Conservation (phyloP, 768 basidiomycete genomes). For the Naganishia friedmannii region DNA sequence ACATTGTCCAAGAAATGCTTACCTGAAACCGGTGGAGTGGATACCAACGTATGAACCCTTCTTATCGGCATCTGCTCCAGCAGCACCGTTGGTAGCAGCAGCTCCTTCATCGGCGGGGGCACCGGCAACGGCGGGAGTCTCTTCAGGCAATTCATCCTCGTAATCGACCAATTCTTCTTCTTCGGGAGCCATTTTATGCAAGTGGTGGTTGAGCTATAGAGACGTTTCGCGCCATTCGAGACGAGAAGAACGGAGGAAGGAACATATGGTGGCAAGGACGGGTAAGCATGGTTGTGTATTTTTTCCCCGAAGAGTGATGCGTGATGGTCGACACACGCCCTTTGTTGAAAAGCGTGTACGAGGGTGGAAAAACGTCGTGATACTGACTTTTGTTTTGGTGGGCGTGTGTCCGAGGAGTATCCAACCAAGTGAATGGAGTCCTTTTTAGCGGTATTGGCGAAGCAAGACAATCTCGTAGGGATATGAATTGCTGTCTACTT, state of each 20-base stretch:
- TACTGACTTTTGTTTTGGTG: slow-evolving; percentile 21
- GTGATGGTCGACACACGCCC: not conserved
- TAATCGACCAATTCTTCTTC: slow-evolving; percentile 54
- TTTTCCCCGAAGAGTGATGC: slow-evolving; percentile 3
- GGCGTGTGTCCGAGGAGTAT: slow-evolving; percentile 8
- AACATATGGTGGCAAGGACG: slow-evolving; percentile 17
- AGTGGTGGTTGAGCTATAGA: slow-evolving; percentile 19
- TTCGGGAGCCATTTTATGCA: slow-evolving; percentile 48
- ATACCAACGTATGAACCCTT: slow-evolving; percentile 97
- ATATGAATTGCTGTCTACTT: not conserved
- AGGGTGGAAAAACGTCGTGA: slow-evolving; percentile 2
- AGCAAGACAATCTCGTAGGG: not conserved
- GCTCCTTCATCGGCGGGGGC: slow-evolving; percentile 31
- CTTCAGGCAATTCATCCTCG: slow-evolving; percentile 51
- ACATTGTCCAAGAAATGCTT: slow-evolving; percentile 36
- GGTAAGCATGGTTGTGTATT: slow-evolving; percentile 19
- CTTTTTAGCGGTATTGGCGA: not conserved
- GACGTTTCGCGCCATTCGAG: slow-evolving; percentile 17
- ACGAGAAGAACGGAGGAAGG: slow-evolving; percentile 8
- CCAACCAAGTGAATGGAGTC: not conserved
- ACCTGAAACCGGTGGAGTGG: slow-evolving; percentile 99
- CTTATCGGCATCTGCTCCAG: slow-evolving; percentile 62
- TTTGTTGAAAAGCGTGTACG: slow-evolving; percentile 1
- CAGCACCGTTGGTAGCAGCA: slow-evolving; percentile 48
- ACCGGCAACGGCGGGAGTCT: slow-evolving; percentile 54